Evolutionary conservation across 768 basidiomycete genomes (phyloP).

Genomic region (Mycena vulgaris): DNA sequence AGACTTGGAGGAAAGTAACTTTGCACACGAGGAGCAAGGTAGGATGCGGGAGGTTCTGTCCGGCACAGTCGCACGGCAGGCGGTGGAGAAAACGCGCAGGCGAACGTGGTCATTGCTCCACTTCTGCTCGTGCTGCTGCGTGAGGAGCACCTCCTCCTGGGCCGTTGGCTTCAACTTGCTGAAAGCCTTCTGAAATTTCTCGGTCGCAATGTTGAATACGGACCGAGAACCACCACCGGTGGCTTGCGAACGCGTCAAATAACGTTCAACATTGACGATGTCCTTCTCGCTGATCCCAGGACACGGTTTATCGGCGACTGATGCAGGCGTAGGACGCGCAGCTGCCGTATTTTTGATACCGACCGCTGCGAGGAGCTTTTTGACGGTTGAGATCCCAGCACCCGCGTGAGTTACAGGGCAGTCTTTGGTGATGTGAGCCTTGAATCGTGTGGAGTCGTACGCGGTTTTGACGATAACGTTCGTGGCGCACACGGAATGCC

Average conservation of each 20-base stretch:
- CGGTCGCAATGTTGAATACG: slow-evolving; percentile 8
- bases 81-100: slow-evolving; percentile 16
- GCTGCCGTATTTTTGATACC: not conserved
- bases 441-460: slow-evolving; percentile 3
- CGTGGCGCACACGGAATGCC: slow-evolving; percentile 3
- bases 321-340: no score
- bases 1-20: not conserved
- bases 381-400: not conserved
- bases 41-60: not conserved
- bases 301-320: not conserved
- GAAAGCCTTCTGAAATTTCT: not conserved
- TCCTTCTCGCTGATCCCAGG: slow-evolving; percentile 10
- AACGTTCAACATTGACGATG: not conserved
- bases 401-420: not conserved
- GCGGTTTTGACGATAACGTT: not conserved
- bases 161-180: not conserved
- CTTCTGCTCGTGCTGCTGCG: slow-evolving; percentile 15
- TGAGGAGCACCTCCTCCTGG: not conserved
- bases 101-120: slow-evolving; percentile 16
- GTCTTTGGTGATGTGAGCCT: not conserved
- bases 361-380: not conserved
- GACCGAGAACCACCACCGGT: slow-evolving; percentile 18
- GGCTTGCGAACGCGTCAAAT: not conserved
- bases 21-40: not conserved
- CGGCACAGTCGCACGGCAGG: slow-evolving; percentile 1